phyloP scores from a whole-genome alignment of 192 early-diverging fungal genomes.

The Lobosporangium transversale region DNA sequence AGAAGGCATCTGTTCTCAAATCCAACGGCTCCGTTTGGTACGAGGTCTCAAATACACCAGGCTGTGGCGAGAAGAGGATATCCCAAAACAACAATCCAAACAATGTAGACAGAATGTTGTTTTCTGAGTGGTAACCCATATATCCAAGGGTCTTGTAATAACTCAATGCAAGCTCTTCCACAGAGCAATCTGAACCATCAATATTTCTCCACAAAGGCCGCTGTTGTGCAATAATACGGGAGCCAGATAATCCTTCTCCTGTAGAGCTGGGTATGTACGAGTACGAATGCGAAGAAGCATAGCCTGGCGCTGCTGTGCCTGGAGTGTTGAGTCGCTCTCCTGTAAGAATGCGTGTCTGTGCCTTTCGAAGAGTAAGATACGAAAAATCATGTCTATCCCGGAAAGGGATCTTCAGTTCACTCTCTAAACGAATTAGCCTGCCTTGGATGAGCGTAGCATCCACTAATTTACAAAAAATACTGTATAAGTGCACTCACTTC shows the following conservation, averaged over 20 bases:
- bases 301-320: slow-evolving; percentile 47
- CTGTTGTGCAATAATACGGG: slow-evolving; percentile 18
- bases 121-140: slow-evolving; percentile 72
- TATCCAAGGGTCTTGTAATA: slow-evolving; percentile 72
- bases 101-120: slow-evolving; percentile 66
- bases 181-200: slow-evolving; percentile 69
- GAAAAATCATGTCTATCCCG: slow-evolving; percentile 64
- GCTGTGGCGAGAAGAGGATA: slow-evolving; percentile 67
- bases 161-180: slow-evolving; percentile 71
- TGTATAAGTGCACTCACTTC: neutral
- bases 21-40: slow-evolving; percentile 77
- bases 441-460: slow-evolving; percentile 53
- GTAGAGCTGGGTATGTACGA: slow-evolving; percentile 27
- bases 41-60: slow-evolving; percentile 75
- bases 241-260: no score
- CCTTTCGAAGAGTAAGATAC: slow-evolving; percentile 48
- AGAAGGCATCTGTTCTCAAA: slow-evolving; percentile 73
- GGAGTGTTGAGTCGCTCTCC: slow-evolving; percentile 53
- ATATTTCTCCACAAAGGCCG: slow-evolving; percentile 55
- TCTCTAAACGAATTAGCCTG: slow-evolving; percentile 57
- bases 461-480: slow-evolving; percentile 23
- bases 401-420: slow-evolving; percentile 54
- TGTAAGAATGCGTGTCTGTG: slow-evolving; percentile 52
- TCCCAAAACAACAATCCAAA: slow-evolving; percentile 78
- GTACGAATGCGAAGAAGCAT: slow-evolving; percentile 28